phyloP scores from a whole-genome alignment of 2,329 filamentous ascomycete genomes.

The Pseudopithomyces chartarum region DNA sequence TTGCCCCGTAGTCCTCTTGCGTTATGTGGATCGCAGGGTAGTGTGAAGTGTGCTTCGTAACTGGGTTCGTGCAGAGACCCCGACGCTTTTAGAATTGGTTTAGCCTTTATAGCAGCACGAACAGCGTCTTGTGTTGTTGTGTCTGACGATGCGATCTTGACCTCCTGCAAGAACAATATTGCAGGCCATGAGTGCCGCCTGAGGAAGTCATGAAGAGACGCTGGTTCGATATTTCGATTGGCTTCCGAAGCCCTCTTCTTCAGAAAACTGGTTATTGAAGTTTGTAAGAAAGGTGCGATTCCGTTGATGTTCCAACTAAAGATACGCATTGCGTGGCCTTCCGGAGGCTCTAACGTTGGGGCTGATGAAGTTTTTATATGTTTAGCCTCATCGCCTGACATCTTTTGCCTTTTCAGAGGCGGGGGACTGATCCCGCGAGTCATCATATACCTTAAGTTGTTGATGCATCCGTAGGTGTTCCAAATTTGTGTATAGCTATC shows the following conservation, averaged over 20 bases:
- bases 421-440: constrained; percentile 32
- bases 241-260: constrained; percentile 8
- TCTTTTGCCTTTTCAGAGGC: constrained; percentile 27
- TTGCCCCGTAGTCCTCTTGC: constrained; percentile 51
- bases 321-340: constrained; percentile 36
- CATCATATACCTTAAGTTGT: constrained; percentile 10
- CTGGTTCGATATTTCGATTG: constrained; percentile 10
- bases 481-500: background rate
- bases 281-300: constrained; percentile 49
- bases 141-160: constrained; percentile 53
- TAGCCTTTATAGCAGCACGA: constrained; percentile 41
- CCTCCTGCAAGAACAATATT: constrained; percentile 55
- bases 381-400: background rate
- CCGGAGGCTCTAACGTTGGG: constrained; percentile 5
- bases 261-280: constrained; percentile 50
- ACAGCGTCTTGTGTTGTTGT: constrained; percentile 47
- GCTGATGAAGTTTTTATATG: background rate
- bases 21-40: constrained; percentile 57
- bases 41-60: constrained; percentile 53
- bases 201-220: constrained; percentile 51
- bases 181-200: constrained; percentile 52
- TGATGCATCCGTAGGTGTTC: background rate
- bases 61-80: constrained; percentile 28
- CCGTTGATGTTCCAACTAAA: constrained; percentile 58
- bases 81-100: background rate